Conservation (phyloP, 2,329 filamentous ascomycete genomes). For the Monilinia aucupariae region DNA sequence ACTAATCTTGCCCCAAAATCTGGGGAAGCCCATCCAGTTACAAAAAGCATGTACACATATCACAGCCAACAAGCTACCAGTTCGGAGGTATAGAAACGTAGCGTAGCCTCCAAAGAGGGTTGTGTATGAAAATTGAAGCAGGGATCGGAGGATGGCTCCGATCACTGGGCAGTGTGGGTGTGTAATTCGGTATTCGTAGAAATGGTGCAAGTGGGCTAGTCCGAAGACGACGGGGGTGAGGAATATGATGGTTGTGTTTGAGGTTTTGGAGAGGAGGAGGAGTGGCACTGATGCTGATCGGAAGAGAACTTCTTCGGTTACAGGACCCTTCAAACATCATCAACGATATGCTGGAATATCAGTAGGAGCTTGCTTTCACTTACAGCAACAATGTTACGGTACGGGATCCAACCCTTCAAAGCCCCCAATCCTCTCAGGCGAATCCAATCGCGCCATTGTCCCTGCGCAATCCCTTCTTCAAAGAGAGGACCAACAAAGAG, state of each 20-base stretch:
- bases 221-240: constrained; percentile 85
- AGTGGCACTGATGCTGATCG: constrained; percentile 80
- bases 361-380: constrained; percentile 34
- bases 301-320: constrained; percentile 93
- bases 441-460: constrained; percentile 61
- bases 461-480: constrained; percentile 69
- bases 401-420: constrained; percentile 70
- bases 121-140: constrained; percentile 85
- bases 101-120: constrained; percentile 91
- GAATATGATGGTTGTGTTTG: constrained; percentile 59
- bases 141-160: constrained; percentile 61
- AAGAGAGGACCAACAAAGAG: constrained; percentile 84
- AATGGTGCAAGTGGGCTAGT: constrained; percentile 89
- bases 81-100: constrained; percentile 81
- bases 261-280: constrained; percentile 62
- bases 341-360: background rate
- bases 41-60: constrained; percentile 81
- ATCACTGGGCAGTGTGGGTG: constrained; percentile 63
- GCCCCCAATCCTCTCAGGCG: constrained; percentile 50
- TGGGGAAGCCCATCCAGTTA: constrained; percentile 84
- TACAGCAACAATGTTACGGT: constrained; percentile 83
- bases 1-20: constrained; percentile 73
- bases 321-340: constrained; percentile 54
- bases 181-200: constrained; percentile 86
- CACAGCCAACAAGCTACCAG: constrained; percentile 71